These are phyloP conservation scores for Nakataea oryzae DNA, from an alignment of 2,329 filamentous ascomycete genomes.

Conservation along the genomic window DNA sequence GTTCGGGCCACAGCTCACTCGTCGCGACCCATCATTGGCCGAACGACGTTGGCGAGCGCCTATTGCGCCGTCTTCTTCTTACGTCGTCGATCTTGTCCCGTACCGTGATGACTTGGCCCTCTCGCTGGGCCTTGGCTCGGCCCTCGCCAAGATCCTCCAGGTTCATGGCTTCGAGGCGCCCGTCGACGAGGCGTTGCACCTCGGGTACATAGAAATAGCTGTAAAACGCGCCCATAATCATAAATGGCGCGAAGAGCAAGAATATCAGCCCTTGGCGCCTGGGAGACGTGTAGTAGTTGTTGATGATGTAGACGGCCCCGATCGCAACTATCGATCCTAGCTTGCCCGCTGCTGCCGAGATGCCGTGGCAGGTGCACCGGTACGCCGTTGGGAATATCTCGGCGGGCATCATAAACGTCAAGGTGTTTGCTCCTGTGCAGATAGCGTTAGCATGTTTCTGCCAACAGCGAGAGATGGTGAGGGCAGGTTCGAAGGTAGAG, in stretches of 20 bases:
- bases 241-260: conserved; percentile 38
- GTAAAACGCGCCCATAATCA: conserved; percentile 35
- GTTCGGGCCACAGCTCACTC: not conserved
- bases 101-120: conserved; percentile 33
- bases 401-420: conserved; percentile 54
- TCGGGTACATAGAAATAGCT: conserved; percentile 43
- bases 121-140: conserved; percentile 28
- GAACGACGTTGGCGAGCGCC: not conserved
- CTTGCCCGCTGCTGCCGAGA: conserved; percentile 50
- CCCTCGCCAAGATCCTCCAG: conserved; percentile 41
- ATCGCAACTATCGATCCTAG: conserved; percentile 43
- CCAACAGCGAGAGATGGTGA: not conserved
- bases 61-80: conserved; percentile 17
- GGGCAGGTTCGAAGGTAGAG: not conserved
- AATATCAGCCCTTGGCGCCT: conserved; percentile 37
- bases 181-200: conserved; percentile 25
- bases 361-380: conserved; percentile 50
- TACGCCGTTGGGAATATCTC: conserved; percentile 57
- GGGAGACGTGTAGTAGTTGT: conserved; percentile 27
- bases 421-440: conserved; percentile 40
- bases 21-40: not conserved
- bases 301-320: conserved; percentile 38
- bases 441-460: not conserved
- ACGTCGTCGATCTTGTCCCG: conserved; percentile 30
- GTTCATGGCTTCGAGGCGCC: conserved; percentile 30